These are phyloP conservation scores for Rhodotorula sp. DNA, from an alignment of 1,284 basidiomycete species.

Conservation along the genomic window DNA sequence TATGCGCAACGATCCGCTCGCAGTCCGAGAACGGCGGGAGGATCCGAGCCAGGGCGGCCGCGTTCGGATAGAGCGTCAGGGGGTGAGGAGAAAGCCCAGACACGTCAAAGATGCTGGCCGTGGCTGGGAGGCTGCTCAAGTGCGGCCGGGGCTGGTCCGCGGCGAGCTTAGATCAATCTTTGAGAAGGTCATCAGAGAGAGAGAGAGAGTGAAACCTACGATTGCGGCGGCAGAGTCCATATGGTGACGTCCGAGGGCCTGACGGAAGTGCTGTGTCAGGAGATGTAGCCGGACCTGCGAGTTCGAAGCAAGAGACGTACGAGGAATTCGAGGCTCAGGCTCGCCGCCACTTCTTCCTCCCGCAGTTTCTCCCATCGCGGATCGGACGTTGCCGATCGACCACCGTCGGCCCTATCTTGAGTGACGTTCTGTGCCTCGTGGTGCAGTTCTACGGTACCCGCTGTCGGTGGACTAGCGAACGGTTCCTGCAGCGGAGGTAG, in stretches of 20 bases:
- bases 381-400: too few species aligned
- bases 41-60: slow-evolving; percentile 5
- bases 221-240: background rate
- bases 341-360: slow-evolving; percentile 18
- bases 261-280: too few species aligned
- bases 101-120: background rate
- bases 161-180: background rate
- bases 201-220: too few species aligned
- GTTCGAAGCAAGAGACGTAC: background rate
- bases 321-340: slow-evolving; percentile 15
- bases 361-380: background rate
- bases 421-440: too few species aligned
- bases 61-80: background rate
- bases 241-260: background rate
- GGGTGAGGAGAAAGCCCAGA: background rate
- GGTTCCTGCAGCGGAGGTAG: background rate
- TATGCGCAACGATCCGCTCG: slow-evolving; percentile 22
- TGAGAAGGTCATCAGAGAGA: too few species aligned
- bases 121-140: background rate
- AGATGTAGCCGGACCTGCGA: too few species aligned
- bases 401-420: too few species aligned
- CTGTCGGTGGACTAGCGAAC: background rate
- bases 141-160: background rate
- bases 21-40: slow-evolving; percentile 13
- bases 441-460: background rate